phyloP scores from a whole-genome alignment of 306 rosid species.

The Lathyrus oleraceus region DNA sequence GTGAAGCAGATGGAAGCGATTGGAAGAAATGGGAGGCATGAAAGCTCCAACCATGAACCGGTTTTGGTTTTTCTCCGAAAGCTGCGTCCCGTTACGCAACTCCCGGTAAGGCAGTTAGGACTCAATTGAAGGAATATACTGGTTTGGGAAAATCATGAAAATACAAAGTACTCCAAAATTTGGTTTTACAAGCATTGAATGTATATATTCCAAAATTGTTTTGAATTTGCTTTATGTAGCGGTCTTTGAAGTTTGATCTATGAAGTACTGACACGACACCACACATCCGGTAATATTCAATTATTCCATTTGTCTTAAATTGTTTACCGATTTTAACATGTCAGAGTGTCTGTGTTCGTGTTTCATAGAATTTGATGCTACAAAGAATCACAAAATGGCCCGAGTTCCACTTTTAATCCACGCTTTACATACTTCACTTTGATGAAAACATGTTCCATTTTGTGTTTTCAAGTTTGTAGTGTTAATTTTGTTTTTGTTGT shows the following conservation, averaged over 20 bases:
- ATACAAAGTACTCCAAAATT: conserved; percentile 41
- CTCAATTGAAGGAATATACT: conserved; percentile 32
- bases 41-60: conserved; percentile 66
- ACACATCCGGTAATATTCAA: neutral
- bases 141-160: conserved; percentile 28
- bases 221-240: conserved; percentile 34
- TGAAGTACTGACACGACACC: neutral
- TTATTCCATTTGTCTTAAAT: neutral
- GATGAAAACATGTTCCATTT: conserved; percentile 43
- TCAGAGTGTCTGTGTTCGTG: neutral
- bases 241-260: conserved; percentile 35
- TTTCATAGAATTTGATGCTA: conserved; percentile 24
- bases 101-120: conserved; percentile 54
- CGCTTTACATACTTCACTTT: conserved; percentile 44
- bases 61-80: conserved; percentile 76
- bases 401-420: conserved; percentile 37
- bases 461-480: conserved; percentile 11
- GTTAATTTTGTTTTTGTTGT: conserved; percentile 36
- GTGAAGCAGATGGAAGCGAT: conserved; percentile 78
- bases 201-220: conserved; percentile 67
- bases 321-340: neutral
- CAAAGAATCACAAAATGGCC: conserved; percentile 33
- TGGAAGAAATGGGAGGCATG: conserved; percentile 88
- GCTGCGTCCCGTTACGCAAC: conserved; percentile 39
- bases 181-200: conserved; percentile 44